Conservation (phyloP, 495 filamentous ascomycete species). For the Lasiosphaeris hirsuta region DNA sequence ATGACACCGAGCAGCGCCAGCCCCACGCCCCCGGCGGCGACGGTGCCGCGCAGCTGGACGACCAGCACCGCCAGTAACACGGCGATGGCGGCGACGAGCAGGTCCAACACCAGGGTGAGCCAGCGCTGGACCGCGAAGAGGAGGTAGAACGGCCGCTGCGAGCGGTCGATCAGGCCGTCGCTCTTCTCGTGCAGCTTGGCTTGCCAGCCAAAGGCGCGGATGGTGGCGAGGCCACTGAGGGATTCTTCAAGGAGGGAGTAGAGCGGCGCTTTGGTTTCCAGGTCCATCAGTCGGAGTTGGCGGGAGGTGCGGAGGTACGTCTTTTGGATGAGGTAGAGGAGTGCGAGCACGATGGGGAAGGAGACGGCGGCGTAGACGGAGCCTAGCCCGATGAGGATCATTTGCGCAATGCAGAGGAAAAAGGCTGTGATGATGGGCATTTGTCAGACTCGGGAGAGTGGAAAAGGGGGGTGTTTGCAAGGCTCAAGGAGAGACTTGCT, state of each 20-base stretch:
- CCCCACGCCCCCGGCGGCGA: constrained; percentile 32
- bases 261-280: constrained; percentile 60
- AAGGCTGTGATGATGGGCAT: constrained; percentile 10
- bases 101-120: constrained; percentile 44
- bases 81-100: constrained; percentile 40
- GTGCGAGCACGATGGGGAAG: constrained; percentile 29
- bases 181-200: constrained; percentile 24
- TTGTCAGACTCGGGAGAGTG: background rate
- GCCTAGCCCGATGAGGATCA: constrained; percentile 43
- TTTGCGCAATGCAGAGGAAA: constrained; percentile 32
- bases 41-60: constrained; percentile 33
- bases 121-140: constrained; percentile 45
- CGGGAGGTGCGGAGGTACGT: constrained; percentile 64
- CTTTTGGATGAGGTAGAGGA: constrained; percentile 55
- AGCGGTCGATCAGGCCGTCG: constrained; percentile 32
- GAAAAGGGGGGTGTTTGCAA: background rate
- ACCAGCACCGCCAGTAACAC: constrained; percentile 45
- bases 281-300: constrained; percentile 60
- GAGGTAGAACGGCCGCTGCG: constrained; percentile 45
- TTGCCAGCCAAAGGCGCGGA: constrained; percentile 49
- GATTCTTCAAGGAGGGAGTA: constrained; percentile 61
- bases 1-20: constrained; percentile 32
- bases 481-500: constrained; percentile 6
- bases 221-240: constrained; percentile 37
- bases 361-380: constrained; percentile 42